These are phyloP conservation scores for Trichosporon faecale DNA, from an alignment of 1,284 basidiomycete genomes.

Conservation along the genomic window DNA sequence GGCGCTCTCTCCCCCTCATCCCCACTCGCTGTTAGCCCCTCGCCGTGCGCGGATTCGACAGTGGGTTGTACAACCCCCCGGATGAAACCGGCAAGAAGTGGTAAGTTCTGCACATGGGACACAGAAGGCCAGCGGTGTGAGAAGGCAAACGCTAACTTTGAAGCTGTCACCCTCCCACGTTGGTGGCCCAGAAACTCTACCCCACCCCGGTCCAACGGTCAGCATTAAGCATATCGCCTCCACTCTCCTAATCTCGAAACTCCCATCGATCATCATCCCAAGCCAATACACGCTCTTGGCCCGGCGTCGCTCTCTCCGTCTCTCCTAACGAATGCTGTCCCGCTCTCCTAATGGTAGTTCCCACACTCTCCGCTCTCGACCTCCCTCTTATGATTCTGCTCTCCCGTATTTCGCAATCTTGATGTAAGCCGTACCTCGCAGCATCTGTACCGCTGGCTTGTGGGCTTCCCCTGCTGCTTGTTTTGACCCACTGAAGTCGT, in stretches of 20 bases:
- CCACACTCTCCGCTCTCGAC: background rate
- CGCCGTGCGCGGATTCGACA: background rate
- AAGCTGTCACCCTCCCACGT: background rate
- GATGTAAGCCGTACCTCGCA: background rate
- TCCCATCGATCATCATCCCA: background rate
- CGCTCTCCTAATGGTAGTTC: background rate
- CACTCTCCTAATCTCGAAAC: background rate
- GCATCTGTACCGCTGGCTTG: background rate
- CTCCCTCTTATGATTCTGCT: background rate
- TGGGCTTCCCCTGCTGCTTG: background rate
- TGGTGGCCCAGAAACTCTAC: background rate
- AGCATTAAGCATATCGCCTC: background rate
- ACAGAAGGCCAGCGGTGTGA: background rate
- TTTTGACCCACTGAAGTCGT: background rate
- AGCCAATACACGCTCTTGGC: background rate
- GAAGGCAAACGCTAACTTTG: background rate
- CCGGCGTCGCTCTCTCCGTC: background rate
- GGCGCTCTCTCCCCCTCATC: background rate
- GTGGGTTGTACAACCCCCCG: too few relatives aligned
- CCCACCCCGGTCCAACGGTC: background rate
- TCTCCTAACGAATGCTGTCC: background rate
- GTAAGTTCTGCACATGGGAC: background rate
- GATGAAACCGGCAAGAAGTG: background rate
- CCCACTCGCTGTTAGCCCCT: too few relatives aligned
- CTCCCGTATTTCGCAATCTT: background rate